phyloP scores from a whole-genome alignment of 1,284 basidiomycete genomes.

The Heterobasidion annosum region DNA sequence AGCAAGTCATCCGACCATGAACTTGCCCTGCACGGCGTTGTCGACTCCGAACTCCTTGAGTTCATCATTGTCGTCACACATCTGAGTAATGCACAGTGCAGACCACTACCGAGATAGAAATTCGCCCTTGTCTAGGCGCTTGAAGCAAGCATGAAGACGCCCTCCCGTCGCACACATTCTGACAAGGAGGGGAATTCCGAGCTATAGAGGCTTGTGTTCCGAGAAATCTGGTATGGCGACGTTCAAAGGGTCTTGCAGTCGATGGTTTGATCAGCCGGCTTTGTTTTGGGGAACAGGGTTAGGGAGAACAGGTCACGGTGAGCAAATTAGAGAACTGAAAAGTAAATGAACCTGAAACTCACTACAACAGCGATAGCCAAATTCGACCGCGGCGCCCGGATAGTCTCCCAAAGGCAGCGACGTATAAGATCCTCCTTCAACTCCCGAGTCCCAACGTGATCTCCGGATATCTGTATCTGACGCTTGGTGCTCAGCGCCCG shows the following conservation, averaged over 20 bases:
- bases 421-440: too few species aligned
- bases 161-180: conserved; percentile 79
- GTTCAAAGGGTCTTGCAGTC: conserved; percentile 39
- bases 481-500: too few species aligned
- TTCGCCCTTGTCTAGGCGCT: conserved; percentile 82
- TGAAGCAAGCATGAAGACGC: conserved; percentile 89
- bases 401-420: too few species aligned
- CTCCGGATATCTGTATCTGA: too few species aligned
- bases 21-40: conserved; percentile 77
- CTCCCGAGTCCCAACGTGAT: too few species aligned
- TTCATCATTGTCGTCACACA: conserved; percentile 93
- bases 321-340: too few species aligned
- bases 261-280: too few species aligned
- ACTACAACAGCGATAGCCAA: too few species aligned
- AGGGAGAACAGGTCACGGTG: too few species aligned
- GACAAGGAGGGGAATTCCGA: conserved; percentile 82
- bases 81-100: conserved; percentile 87
- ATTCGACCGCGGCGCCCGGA: too few species aligned
- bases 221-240: conserved; percentile 79
- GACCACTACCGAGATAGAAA: conserved; percentile 94
- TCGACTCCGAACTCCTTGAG: conserved; percentile 84
- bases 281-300: too few species aligned
- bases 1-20: conserved; percentile 85
- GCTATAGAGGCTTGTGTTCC: conserved; percentile 93
- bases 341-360: too few species aligned